Base-by-base conservation (phyloP, 352 stramenopile genomes). In the Globisporangium solare region DNA sequence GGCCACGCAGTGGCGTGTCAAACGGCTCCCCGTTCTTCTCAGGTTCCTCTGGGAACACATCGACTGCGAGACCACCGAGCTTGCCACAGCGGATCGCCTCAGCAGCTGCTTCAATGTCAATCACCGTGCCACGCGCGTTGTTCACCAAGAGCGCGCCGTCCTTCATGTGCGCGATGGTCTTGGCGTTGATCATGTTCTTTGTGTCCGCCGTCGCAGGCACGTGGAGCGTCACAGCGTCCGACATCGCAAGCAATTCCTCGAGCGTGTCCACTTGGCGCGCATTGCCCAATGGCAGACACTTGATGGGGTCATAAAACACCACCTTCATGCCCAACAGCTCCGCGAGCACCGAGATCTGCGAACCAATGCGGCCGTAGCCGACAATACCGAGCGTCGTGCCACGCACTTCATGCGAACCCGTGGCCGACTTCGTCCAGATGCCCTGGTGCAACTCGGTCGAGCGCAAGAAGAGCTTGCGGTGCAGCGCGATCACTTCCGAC, bases 181-280 rank as follows among this genome's bases (percentile, higher is more conserved):
- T 81, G 8, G 70, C 78, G 70, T 95, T 95, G 64, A 98, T 96
- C 73, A 98, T 97, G 69, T 97, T 85, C 58, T 84, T 86, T 47
- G 96, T 94, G 8, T 87, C 84, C 49, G 89, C 81, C 54, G 96
- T 98, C 56, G 97, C 97, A 2, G 96, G 96, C 56, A 98, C 94
- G 67, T 99, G 97, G n/a, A 99, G 76, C 21, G 86, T 96, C 47
- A 98, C 90, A 49, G 94, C 97, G 66, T 99, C 94, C 14, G 91
- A 82, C 50, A 84, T 69, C 6, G 66, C 61, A 2, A 97, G 76
- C 49, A 97, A 75, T 47, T 96, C 78, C 43, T 93, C 72, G 6
- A 97, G 72, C 31, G 78, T 83, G 27, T 96, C 78, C 22, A 95
- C 83, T 56, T 96, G 87, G 48, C 81, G 87, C 13, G 76, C 88